phyloP scores from a whole-genome alignment of 2,329 filamentous ascomycete genomes.

The Trichoderma endophyticum region DNA sequence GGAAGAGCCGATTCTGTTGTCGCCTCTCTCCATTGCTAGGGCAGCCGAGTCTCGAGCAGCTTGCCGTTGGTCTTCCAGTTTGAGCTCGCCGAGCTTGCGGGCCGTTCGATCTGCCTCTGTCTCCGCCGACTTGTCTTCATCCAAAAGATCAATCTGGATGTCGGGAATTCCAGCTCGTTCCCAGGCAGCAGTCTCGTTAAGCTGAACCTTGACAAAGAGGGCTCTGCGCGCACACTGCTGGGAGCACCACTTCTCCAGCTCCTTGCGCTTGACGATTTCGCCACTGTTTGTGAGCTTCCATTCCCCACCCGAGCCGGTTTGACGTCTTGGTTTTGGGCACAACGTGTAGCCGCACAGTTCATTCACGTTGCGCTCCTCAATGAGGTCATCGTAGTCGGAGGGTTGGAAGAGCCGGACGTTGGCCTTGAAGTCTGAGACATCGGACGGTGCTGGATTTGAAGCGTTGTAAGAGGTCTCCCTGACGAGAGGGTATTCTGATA shows the following conservation, averaged over 20 bases:
- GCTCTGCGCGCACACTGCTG: slow-evolving; percentile 73
- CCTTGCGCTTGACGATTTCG: slow-evolving; percentile 66
- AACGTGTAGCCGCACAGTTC: slow-evolving; percentile 79
- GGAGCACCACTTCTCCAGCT: slow-evolving; percentile 85
- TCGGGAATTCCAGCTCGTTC: slow-evolving; percentile 62
- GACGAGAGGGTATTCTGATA: slow-evolving; percentile 58
- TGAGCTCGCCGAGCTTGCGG: slow-evolving; percentile 40
- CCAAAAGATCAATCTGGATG: slow-evolving; percentile 59
- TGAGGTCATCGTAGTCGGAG: slow-evolving; percentile 81
- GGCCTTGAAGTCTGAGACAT: slow-evolving; percentile 62
- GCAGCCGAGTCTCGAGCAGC: slow-evolving; percentile 39
- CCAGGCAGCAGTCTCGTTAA: slow-evolving; percentile 83
- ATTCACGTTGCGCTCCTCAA: slow-evolving; percentile 84
- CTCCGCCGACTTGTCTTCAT: slow-evolving; percentile 58
- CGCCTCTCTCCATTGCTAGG: slow-evolving; percentile 51
- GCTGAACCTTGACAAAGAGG: slow-evolving; percentile 83
- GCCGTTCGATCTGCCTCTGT: slow-evolving; percentile 41
- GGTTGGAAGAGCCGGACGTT: slow-evolving; percentile 75
- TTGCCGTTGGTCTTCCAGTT: slow-evolving; percentile 44
- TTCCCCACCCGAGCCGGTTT: slow-evolving; percentile 54
- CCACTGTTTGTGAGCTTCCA: slow-evolving; percentile 62
- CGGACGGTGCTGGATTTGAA: slow-evolving; percentile 51
- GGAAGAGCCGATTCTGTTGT: slow-evolving; percentile 24
- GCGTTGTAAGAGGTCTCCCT: slow-evolving; percentile 38
- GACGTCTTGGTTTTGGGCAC: slow-evolving; percentile 63